Evolutionary conservation across 1,139 yeast species (phyloP), one percentile per base, ranked within the genome.

Genomic region (Diutina pseudorugosa): DNA sequence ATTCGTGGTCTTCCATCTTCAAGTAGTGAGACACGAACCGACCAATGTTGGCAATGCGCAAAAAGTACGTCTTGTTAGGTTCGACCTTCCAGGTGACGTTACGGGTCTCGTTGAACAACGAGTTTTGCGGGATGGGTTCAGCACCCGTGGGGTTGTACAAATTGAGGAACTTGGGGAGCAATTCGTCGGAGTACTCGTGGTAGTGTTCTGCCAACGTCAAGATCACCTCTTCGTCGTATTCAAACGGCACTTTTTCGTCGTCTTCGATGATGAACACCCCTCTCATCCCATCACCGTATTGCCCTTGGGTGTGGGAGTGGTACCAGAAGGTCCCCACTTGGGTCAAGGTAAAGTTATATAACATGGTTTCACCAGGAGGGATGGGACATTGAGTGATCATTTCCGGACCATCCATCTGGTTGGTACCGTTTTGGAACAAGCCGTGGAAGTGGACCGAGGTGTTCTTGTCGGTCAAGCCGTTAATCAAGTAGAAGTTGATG

Each of bases 401-500:
- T 23, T 48, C 51, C 30, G 51, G 51, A 3, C 51, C 51, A 19
- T 48, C 51, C 51, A 48, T 48, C 21, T 48, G 51, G 4, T 12
- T 19, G 30, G 43, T 20, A 3, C 51, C 51, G 33, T 48, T 48
- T 25, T 48, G 51, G 51, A 48, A 48, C 36, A 48, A 14, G 11
- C 51, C 51, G 44, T 48, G 51, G 44, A 48, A 48, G 41, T 48
- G 51, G 25, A 45, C 20, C 12, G 49, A 27, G 5, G 95, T 85
- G 67, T 85, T 84, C 51, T 75, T 70, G 60, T 80, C 79, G 45
- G 70, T 73, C 55, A 91, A 77, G 23, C 83, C 85, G 63, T 91
- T 91, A 55, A 79, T 79, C 64, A 89, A 69, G 62, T 83, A 77
- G 41, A 89, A 70, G 53, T 81, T 67, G 30, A 91, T 74, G n/a